phyloP scores from a whole-genome alignment of 306 rosid genomes.

The Lagenaria siceraria region DNA sequence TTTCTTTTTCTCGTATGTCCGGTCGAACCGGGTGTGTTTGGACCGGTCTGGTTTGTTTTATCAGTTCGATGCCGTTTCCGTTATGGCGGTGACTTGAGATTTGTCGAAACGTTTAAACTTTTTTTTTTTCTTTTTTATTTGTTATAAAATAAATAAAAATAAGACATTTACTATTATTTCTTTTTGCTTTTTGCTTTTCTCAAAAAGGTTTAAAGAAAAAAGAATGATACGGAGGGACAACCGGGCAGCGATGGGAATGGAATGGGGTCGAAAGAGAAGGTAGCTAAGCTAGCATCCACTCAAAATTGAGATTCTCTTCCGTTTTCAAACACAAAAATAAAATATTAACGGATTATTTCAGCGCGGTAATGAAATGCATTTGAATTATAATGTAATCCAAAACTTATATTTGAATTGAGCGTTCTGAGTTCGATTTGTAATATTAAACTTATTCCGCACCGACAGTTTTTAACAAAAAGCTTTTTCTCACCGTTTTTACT shows the following conservation, averaged over 20 bases:
- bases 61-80: neutral
- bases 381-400: no score
- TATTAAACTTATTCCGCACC: no score
- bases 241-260: neutral
- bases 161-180: neutral
- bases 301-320: neutral
- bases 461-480: no score
- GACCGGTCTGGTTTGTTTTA: neutral
- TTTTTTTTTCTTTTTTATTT: neutral
- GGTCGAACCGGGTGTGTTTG: conserved; percentile 3
- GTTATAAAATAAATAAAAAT: neutral
- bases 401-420: no score
- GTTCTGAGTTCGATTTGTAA: no score
- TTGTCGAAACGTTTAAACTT: neutral
- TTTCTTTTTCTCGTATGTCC: neutral
- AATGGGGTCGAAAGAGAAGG: neutral
- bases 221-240: neutral
- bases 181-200: neutral
- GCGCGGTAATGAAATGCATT: no score
- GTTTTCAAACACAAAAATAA: neutral
- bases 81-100: no score
- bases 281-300: neutral
- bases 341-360: no score
- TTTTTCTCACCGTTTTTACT: no score
- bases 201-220: neutral